Conservation (phyloP, 176 grass and related monocot genomes). For the Carex littledalei region DNA sequence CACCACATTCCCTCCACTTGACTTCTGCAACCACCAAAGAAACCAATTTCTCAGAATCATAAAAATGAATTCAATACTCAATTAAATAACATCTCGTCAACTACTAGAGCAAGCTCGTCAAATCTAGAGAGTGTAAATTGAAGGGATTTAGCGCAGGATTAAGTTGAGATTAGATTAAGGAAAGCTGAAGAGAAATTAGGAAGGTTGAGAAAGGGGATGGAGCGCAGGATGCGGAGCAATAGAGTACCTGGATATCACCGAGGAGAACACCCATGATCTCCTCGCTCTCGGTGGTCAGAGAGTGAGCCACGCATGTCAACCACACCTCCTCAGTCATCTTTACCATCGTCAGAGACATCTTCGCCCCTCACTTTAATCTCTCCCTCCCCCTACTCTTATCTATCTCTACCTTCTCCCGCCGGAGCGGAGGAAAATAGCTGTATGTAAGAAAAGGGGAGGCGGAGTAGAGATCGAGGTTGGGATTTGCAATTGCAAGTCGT, state of each 20-base stretch:
- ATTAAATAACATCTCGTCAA: background rate
- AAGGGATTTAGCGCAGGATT: background rate
- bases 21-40: background rate
- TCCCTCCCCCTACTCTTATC: background rate
- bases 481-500: background rate
- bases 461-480: background rate
- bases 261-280: slow-evolving; percentile 98
- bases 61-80: background rate
- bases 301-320: slow-evolving; percentile 91
- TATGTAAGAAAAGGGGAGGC: background rate
- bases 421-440: slow-evolving; percentile 25
- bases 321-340: slow-evolving; percentile 92
- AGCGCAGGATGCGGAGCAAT: background rate
- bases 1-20: slow-evolving; percentile 17
- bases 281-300: slow-evolving; percentile 87
- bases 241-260: slow-evolving; percentile 55
- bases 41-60: background rate
- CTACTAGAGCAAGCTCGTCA: background rate
- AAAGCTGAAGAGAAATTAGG: background rate
- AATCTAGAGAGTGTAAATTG: background rate
- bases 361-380: background rate
- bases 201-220: background rate
- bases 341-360: slow-evolving; percentile 78
- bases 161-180: slow-evolving; percentile 5
- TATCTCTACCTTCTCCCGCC: slow-evolving; percentile 2